Evolutionary conservation across 129 eudicot genomes (phyloP).

Genomic region (Deinandra increscens): DNA sequence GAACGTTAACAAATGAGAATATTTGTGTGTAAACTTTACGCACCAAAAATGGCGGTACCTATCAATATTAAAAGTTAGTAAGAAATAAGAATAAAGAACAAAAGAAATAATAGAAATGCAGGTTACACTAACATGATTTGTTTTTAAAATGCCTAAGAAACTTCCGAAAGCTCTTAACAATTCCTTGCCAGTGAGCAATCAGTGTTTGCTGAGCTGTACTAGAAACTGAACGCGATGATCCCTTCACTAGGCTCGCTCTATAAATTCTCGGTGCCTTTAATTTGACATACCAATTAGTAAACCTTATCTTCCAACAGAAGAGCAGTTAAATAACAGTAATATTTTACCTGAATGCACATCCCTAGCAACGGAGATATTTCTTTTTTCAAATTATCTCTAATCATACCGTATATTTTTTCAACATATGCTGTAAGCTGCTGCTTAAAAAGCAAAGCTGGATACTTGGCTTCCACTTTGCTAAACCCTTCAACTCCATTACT

Average conservation of each 20-base stretch:
- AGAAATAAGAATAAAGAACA: not conserved
- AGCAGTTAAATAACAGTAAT: not conserved
- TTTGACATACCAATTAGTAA: conserved; percentile 19
- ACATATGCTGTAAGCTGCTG: conserved; percentile 98
- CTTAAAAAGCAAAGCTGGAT: conserved; percentile 96
- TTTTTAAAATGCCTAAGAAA: conserved; percentile 68
- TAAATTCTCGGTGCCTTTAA: conserved; percentile 93
- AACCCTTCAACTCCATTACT: conserved; percentile 58
- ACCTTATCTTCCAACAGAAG: conserved; percentile 19
- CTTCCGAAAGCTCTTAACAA: conserved; percentile 83
- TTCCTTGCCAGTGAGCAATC: conserved; percentile 99
- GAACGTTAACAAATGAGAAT: conserved; percentile 96
- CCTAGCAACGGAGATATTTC: conserved; percentile 97
- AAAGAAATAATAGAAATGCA: not conserved
- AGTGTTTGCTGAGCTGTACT: conserved; percentile 78
- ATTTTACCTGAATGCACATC: conserved; percentile 82
- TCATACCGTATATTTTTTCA: conserved; percentile 92
- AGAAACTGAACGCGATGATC: conserved; percentile 82
- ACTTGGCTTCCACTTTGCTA: conserved; percentile 96
- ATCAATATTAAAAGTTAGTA: conserved; percentile 11
- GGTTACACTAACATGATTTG: conserved; percentile 69
- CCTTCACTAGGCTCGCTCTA: conserved; percentile 95
- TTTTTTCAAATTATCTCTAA: conserved; percentile 84
- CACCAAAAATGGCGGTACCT: conserved; percentile 94
- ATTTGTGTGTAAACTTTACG: conserved; percentile 92